Percentiles rank a stretch among this genome's conserved stretches.
Evolutionary conservation across 805 yeast species (phyloP).

Genomic region (Myxozyma geophila): DNA sequence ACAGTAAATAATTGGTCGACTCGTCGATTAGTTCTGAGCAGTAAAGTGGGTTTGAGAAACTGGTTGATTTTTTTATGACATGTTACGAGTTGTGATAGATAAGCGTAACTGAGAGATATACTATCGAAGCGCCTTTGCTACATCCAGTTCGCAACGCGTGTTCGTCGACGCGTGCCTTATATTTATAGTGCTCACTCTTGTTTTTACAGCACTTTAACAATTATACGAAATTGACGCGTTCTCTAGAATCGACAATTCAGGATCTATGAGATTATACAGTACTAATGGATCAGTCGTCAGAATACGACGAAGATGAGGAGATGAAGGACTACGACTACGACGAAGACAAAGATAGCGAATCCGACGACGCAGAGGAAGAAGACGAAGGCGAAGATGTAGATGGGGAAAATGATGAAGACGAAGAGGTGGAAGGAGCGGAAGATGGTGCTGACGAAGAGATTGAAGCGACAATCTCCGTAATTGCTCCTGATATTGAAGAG

Average conservation of each 20-base stretch:
- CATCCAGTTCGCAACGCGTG: too few relatives aligned
- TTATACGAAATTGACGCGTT: too few relatives aligned
- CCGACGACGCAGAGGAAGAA: slow-evolving; percentile 13
- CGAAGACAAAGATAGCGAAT: slow-evolving; percentile 11
- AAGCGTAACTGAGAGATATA: too few relatives aligned
- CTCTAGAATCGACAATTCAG: too few relatives aligned
- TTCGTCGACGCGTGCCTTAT: too few relatives aligned
- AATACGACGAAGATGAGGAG: slow-evolving; percentile 7
- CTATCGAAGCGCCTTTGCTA: too few relatives aligned
- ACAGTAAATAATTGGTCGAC: neutral
- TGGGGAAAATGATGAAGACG: slow-evolving; percentile 8
- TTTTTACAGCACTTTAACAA: too few relatives aligned
- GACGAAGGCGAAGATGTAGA: slow-evolving; percentile 14
- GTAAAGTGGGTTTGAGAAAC: too few relatives aligned
- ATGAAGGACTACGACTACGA: slow-evolving; percentile 16
- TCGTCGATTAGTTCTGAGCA: too few relatives aligned
- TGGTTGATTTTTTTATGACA: too few relatives aligned
- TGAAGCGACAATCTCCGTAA: neutral
- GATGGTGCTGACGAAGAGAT: slow-evolving; percentile 6
- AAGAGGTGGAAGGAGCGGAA: slow-evolving; percentile 7
- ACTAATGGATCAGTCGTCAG: neutral
- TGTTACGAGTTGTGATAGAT: too few relatives aligned
- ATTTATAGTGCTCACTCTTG: too few relatives aligned
- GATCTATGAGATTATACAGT: neutral
- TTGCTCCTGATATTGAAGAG: neutral